Evolutionary conservation across 2,329 filamentous ascomycete species (phyloP), one percentile per base, ranked within the genome.

Genomic region (Onygenales sp.): DNA sequence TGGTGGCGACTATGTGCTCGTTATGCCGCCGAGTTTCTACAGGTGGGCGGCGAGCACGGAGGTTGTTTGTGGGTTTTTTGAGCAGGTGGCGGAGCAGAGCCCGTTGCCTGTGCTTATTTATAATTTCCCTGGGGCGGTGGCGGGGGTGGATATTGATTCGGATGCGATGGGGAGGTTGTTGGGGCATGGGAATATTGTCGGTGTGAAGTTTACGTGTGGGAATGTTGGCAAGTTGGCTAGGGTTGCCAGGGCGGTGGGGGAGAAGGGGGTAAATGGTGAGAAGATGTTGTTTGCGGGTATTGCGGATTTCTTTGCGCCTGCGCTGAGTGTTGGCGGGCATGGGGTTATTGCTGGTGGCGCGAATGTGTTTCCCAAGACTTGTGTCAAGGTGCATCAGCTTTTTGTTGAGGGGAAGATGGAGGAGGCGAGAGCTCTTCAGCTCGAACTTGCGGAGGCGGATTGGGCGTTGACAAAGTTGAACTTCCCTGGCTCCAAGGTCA

Each of bases 1-100:
- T 39, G 88, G 87, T 53, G 87, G 84, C 58, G 85, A 90, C 69
- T 88, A 86, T 61, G 86, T 85, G 6, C 77, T 93, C 53, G 80
- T 91, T 3, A 77, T 92, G 32, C 86, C 87, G 9, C 87, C 87
- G 3, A 82, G 81, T 50, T 92, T 91, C 73, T 91, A 90, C 72
- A 80, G 83, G 53, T 66, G 79, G 3, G 74, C 88, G 21, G 84
- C 89, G 64, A 80, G 77, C 31, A 77, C 79, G 9, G 76, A 79
- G 7, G 78, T 78, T 1, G 71, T 84, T 49, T 66, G 81, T 47
- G 75, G 80, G 31, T 89, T 83, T 69, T 91, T 89, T 75, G 74
- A 71, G 38, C 75, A 79, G 38, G 83, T 86, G 3, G 85, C 85
- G 2, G 73, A 77, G 49, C 76, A 75, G 1, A 81, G 77, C 14